Percentiles rank a stretch among this genome's conserved stretches.
Evolutionary conservation across 306 rosid genomes (phyloP).

Genomic region (Pyrus bretschneideri): DNA sequence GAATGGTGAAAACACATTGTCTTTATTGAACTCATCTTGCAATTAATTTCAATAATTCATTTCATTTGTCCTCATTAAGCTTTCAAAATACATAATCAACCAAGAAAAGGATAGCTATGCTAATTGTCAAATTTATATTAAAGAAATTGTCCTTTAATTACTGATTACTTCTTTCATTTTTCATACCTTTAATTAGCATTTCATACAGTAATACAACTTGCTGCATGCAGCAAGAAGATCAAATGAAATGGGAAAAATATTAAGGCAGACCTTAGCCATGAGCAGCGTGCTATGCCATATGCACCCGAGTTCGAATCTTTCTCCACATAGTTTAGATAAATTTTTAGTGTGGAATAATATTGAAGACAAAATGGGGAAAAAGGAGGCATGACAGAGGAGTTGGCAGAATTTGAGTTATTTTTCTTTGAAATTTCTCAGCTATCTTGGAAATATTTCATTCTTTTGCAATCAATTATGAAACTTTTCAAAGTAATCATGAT

Average conservation of each 20-base stretch:
- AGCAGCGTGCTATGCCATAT: neutral
- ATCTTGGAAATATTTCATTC: constrained; percentile 30
- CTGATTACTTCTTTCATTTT: constrained; percentile 30
- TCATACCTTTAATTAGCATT: neutral
- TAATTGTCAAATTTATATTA: constrained; percentile 33
- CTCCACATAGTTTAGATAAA: no score
- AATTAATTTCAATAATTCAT: constrained; percentile 22
- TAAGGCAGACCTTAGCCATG: neutral
- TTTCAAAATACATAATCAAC: constrained; percentile 27
- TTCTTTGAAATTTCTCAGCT: constrained; percentile 10
- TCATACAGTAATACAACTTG: constrained; percentile 1
- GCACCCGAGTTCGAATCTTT: no score
- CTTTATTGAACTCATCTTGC: neutral
- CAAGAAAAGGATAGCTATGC: constrained; percentile 32
- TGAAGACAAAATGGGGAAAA: no score
- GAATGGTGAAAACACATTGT: neutral
- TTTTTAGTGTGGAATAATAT: no score
- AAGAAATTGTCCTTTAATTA: constrained; percentile 26
- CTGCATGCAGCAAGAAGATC: neutral
- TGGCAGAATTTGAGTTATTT: constrained; percentile 9
- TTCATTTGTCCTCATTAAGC: constrained; percentile 31
- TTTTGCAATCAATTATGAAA: constrained; percentile 36
- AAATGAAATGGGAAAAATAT: neutral
- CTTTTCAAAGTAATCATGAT: constrained; percentile 52
- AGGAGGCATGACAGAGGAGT: neutral